Evolutionary conservation across 352 stramenopile genomes (phyloP), one percentile per base, ranked within the genome.

Genomic region (Aphanomyces astaci): DNA sequence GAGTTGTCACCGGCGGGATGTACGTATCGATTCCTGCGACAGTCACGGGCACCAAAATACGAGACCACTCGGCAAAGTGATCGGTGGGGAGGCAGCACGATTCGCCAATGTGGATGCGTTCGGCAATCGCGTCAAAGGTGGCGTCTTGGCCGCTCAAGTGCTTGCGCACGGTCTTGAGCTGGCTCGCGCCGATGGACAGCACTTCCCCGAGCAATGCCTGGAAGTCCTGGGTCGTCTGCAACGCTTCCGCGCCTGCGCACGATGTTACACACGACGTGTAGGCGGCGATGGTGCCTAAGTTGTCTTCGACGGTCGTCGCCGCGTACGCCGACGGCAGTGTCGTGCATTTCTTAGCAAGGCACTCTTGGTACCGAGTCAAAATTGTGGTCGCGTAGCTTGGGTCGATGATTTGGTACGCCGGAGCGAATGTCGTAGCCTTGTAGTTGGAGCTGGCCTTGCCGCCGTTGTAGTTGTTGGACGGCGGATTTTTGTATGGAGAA

Each of bases 261-360:
- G 62, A 24, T 30, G 62, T 68, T 17, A 68, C 62, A 24, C 62
- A 68, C 40, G 62, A 68, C 46, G 62, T 68, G 46, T 68, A 68
- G 28, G 28, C 40, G 3, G 62, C 62, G 24, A 68, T 59, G 17
- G 62, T 60, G 10, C 39, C 25, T 10, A 68, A 46, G 62, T 45
- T 27, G 51, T 68, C 62, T n/a, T 59, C 39, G 2, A 46, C n/a
- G 28, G 39, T 31, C 1, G 40, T 52, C 15, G 62, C 22, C 28
- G 28, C 28, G 51, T 68, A 68, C 19, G 15, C 62, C 10, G 13
- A 59, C 24, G 62, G 62, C 7, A 68, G 24, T 22, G 49, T 24
- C 19, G 24, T 17, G 32, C 62, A 68, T 30, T 68, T 68, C 11
- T 25, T 60, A 15, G 62, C 9, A 13, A 68, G 5, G 43, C 62